Base-by-base conservation (phyloP, 176 grass and related monocot species). In the Panicum miliaceum region DNA sequence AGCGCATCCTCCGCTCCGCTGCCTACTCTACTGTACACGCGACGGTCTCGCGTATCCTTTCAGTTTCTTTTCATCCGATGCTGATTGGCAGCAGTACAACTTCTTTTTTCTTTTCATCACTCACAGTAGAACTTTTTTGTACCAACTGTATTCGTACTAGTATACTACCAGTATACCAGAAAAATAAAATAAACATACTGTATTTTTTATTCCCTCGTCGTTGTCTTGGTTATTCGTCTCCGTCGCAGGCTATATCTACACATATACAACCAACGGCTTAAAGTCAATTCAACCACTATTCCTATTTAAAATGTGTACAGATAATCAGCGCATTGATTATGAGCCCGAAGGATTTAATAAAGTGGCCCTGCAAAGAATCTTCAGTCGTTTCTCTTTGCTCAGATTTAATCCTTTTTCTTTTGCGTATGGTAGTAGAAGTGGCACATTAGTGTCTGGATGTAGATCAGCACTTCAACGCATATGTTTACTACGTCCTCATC, bases 201-300 rank as follows among this genome's bases (percentile, higher is more conserved):
- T 41, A 5, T 12, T 58, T 69, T 7, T 45, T 18, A 45, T 59
- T 35, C 43, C 11, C 25, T 23, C 11, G 40, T 61, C 38, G 14
- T 14, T 50, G 8, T 60, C 51, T n/a, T 37, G 13, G 63, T 16
- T 27, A 52, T 41, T 65, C 72, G 81, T 43, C 64, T 35, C 32
- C 25, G 32, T 68, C 41, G 32, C 64, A 48, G 42, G 22, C 53
- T 9, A 54, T 11, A n/a, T 67, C 0, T 40, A 6, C 8, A 56
- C 23, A 45, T 50, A 38, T 52, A 80, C 46, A 40, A 68, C 45
- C 14, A 81, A 22, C 32, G 47, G 47, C 78, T 67, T 38, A 68
- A 68, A 68, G 78, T 81, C 64, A 68, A 81, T 81, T 56, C 78
- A 54, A 41, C 64, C 12, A 68, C 34, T 68, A 67, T 38, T 53